phyloP scores from a whole-genome alignment of 345 rosid species.

The Viola odorata region DNA sequence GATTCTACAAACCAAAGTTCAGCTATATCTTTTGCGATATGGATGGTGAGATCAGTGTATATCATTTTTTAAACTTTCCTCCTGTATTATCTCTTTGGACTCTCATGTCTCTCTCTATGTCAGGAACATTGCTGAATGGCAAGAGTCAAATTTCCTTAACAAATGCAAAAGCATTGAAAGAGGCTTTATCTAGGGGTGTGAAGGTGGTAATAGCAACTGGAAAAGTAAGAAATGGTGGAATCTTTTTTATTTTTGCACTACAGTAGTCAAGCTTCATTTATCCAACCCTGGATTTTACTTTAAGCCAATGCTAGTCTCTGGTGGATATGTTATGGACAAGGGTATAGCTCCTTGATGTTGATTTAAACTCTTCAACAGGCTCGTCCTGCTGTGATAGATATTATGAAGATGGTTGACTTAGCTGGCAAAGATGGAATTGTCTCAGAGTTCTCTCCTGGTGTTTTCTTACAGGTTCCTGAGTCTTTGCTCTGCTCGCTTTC shows the following conservation, averaged over 20 bases:
- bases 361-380: slow-evolving; percentile 44
- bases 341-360: slow-evolving; percentile 13
- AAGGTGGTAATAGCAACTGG: slow-evolving; percentile 95
- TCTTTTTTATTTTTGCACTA: neutral
- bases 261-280: neutral
- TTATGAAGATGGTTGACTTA: slow-evolving; percentile 59
- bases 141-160: slow-evolving; percentile 55
- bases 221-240: slow-evolving; percentile 44
- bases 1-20: slow-evolving; percentile 86
- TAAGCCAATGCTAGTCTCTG: too few species aligned
- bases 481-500: slow-evolving; percentile 2
- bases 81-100: slow-evolving; percentile 1
- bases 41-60: slow-evolving; percentile 66
- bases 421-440: slow-evolving; percentile 70
- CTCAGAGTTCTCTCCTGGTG: slow-evolving; percentile 80
- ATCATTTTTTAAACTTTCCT: slow-evolving; percentile 10
- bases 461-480: slow-evolving; percentile 72
- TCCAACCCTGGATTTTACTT: slow-evolving; percentile 2
- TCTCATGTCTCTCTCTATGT: slow-evolving; percentile 18
- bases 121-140: slow-evolving; percentile 86
- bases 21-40: slow-evolving; percentile 93
- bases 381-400: slow-evolving; percentile 60
- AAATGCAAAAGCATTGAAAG: slow-evolving; percentile 76
- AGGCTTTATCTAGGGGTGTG: slow-evolving; percentile 77
- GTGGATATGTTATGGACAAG: too few species aligned